A percentile compares a stretch with the other conserved stretches of the same genome.
phyloP scores from a whole-genome alignment of 331 rosid species.

The Pyrus hybrid region DNA sequence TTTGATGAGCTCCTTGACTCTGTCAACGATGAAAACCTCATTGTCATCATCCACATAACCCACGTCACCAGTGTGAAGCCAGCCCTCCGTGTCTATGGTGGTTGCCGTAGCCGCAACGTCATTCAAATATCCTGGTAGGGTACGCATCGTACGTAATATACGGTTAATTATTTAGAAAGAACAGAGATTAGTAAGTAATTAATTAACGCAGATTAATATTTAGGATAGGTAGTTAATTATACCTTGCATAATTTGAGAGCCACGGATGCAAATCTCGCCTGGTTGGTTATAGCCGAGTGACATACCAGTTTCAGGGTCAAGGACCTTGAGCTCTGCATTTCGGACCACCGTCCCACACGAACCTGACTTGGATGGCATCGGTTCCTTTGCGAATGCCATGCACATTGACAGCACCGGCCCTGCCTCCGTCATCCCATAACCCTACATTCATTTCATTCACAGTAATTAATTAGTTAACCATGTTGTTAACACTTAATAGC shows the following conservation, averaged over 20 bases:
- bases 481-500: not conserved
- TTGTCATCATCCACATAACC: conserved; percentile 72
- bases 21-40: conserved; percentile 77
- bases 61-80: conserved; percentile 91
- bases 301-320: conserved; percentile 51
- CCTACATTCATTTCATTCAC: conserved; percentile 24
- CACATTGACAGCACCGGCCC: conserved; percentile 92
- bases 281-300: conserved; percentile 59
- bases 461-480: not conserved
- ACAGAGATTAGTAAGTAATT: not conserved
- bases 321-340: conserved; percentile 70
- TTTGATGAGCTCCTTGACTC: conserved; percentile 88
- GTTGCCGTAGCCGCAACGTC: conserved; percentile 50
- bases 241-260: conserved; percentile 84
- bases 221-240: not conserved
- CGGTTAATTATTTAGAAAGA: not conserved
- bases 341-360: conserved; percentile 83
- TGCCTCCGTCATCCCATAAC: conserved; percentile 97
- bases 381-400: conserved; percentile 60
- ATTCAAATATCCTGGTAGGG: conserved; percentile 57
- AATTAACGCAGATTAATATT: too few relatives aligned
- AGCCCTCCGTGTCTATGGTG: conserved; percentile 69
- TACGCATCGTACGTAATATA: too few relatives aligned
- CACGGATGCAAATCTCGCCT: conserved; percentile 84
- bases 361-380: conserved; percentile 61